phyloP scores from a whole-genome alignment of 2,329 filamentous ascomycete species.

The Talaromyces sp. region DNA sequence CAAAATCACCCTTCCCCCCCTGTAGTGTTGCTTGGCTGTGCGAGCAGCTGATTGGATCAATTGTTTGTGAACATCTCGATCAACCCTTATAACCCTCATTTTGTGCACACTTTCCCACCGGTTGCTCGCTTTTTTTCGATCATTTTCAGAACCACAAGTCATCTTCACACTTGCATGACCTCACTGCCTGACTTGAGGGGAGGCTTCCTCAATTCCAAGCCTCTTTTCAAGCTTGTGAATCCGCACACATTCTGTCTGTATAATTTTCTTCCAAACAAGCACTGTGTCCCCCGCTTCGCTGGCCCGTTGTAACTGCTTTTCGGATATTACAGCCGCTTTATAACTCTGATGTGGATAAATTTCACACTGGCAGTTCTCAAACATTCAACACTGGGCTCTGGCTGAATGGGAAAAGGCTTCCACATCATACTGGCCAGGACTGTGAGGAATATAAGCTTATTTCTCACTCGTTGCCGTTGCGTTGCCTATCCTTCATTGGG shows the following conservation, averaged over 20 bases:
- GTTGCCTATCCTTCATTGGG: background rate
- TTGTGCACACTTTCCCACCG: background rate
- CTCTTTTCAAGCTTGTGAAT: background rate
- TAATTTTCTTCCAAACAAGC: background rate
- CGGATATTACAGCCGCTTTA: constrained; percentile 11
- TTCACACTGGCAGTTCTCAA: background rate
- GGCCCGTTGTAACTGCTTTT: constrained; percentile 1
- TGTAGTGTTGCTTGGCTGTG: constrained; percentile 10
- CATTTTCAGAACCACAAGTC: background rate
- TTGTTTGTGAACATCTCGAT: constrained; percentile 4
- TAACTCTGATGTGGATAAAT: background rate
- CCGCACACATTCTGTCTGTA: background rate
- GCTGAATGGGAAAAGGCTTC: background rate
- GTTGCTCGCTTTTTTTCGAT: background rate
- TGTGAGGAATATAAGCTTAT: background rate
- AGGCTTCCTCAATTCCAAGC: background rate
- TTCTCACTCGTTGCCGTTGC: background rate
- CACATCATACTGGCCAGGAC: background rate
- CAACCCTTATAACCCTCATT: constrained; percentile 8
- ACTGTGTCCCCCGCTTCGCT: constrained; percentile 12
- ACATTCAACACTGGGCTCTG: background rate
- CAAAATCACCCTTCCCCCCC: background rate
- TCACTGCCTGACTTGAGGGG: background rate
- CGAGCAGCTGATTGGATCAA: constrained; percentile 13
- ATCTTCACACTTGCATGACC: background rate